These are phyloP conservation scores for Silene conica DNA, from an alignment of 148 eudicot species.

Conservation along the genomic window DNA sequence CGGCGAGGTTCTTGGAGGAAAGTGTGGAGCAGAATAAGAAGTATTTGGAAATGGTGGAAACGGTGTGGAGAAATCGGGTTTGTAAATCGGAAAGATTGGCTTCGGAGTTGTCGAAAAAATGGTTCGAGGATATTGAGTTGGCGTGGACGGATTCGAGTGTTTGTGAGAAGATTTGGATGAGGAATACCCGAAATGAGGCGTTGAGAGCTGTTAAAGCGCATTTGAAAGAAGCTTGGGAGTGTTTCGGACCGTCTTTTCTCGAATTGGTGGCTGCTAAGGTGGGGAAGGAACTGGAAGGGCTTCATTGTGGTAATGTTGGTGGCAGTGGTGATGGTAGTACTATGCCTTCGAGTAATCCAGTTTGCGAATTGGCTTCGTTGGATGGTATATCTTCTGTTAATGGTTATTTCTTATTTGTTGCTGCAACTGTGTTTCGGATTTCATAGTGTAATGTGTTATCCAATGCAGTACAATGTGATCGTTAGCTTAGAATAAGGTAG, in stretches of 20 bases:
- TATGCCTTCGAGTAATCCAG: not conserved
- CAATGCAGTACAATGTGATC: not conserved
- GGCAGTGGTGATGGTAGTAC: slow-evolving; percentile 7
- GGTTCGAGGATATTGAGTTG: slow-evolving; percentile 50
- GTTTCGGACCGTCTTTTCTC: slow-evolving; percentile 59
- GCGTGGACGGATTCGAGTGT: slow-evolving; percentile 42
- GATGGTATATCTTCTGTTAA: slow-evolving; percentile 21
- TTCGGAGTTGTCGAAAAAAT: slow-evolving; percentile 38
- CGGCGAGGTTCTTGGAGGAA: slow-evolving; percentile 37
- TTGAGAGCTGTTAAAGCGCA: slow-evolving; percentile 38
- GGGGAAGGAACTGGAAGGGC: slow-evolving; percentile 17
- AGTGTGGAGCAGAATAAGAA: slow-evolving; percentile 23
- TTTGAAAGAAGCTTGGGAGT: slow-evolving; percentile 47
- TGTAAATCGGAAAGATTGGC: slow-evolving; percentile 37
- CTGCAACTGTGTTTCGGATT: not conserved
- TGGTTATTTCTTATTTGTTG: not conserved
- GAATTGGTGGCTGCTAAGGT: slow-evolving; percentile 34
- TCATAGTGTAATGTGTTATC: not conserved
- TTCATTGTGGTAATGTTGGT: slow-evolving; percentile 3
- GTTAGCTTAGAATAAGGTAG: not conserved
- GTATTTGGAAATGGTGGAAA: slow-evolving; percentile 46
- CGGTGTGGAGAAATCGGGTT: slow-evolving; percentile 54
- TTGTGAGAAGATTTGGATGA: slow-evolving; percentile 31
- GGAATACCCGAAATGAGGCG: slow-evolving; percentile 40
- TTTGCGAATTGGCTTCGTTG: slow-evolving; percentile 9